Percentiles rank a stretch among this genome's conserved stretches.
Conservation (phyloP, 129 eudicot species). For the Glebionis coronaria region DNA sequence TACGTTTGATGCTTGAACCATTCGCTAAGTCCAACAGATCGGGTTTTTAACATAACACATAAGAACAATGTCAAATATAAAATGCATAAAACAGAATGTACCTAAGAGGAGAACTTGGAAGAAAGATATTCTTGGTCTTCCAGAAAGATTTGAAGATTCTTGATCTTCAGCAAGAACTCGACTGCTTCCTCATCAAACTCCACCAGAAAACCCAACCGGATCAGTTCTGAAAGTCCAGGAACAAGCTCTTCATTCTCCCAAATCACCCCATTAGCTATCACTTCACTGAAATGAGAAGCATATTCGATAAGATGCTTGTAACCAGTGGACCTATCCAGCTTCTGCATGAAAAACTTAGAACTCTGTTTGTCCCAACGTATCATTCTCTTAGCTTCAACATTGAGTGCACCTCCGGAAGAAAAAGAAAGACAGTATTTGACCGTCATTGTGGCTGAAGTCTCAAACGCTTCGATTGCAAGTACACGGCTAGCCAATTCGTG, state of each 20-base stretch:
- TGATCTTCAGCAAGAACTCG: conserved; percentile 38
- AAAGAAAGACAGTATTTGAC: conserved; percentile 30
- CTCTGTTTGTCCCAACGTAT: conserved; percentile 51
- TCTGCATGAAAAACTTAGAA: conserved; percentile 31
- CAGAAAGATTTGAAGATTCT: conserved; percentile 43
- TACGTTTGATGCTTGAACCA: background rate
- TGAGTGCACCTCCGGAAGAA: conserved; percentile 28
- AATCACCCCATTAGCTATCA: too few relatives aligned
- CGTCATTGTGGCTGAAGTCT: conserved; percentile 29
- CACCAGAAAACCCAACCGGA: conserved; percentile 48
- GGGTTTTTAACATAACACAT: background rate
- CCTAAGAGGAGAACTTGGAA: conserved; percentile 33
- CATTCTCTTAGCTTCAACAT: too few relatives aligned
- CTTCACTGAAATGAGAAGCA: too few relatives aligned
- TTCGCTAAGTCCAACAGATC: background rate
- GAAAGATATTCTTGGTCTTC: conserved; percentile 50
- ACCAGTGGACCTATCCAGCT: conserved; percentile 33
- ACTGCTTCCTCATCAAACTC: too few relatives aligned
- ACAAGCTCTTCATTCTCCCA: conserved; percentile 48
- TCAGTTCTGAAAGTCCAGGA: conserved; percentile 36
- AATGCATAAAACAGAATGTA: conserved; percentile 1
- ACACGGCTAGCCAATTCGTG: conserved; percentile 32
- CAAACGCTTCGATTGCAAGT: conserved; percentile 33
- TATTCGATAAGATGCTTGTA: too few relatives aligned
- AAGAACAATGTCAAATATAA: background rate